phyloP scores from a whole-genome alignment of 306 rosid genomes.

The Trifolium dubium region DNA sequence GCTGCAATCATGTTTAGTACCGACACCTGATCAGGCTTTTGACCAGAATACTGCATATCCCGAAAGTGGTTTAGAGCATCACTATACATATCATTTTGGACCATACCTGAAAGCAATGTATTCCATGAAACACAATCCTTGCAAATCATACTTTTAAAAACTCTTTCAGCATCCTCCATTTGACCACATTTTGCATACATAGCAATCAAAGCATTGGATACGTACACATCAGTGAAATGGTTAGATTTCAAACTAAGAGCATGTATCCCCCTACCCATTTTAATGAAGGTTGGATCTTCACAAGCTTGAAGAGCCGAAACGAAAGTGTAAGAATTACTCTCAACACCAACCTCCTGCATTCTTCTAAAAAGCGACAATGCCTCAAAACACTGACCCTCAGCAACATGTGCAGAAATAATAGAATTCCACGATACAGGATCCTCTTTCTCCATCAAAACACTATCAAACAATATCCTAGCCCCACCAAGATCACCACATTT shows the following conservation, averaged over 20 bases:
- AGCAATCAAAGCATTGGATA: conserved; percentile 70
- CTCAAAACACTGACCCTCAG: conserved; percentile 50
- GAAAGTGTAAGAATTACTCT: conserved; percentile 56
- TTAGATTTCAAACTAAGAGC: conserved; percentile 56
- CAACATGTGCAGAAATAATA: conserved; percentile 63
- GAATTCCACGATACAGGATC: conserved; percentile 77
- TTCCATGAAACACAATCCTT: conserved; percentile 77
- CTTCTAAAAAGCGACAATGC: conserved; percentile 60
- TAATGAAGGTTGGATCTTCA: conserved; percentile 51
- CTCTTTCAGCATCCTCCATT: conserved; percentile 51
- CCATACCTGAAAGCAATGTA: conserved; percentile 68
- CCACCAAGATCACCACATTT: conserved; percentile 57
- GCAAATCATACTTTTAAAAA: conserved; percentile 50
- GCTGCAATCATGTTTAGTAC: conserved; percentile 60
- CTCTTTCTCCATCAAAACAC: conserved; percentile 51
- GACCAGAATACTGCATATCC: conserved; percentile 51
- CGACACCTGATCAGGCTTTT: conserved; percentile 66
- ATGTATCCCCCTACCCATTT: conserved; percentile 69
- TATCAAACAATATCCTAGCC: conserved; percentile 60
- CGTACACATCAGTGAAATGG: conserved; percentile 52
- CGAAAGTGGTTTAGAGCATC: conserved; percentile 58
- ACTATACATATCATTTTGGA: conserved; percentile 57
- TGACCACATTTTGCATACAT: conserved; percentile 69
- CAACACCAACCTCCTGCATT: conserved; percentile 53
- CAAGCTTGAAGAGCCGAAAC: conserved; percentile 81